Evolutionary conservation across 805 yeast genomes (phyloP).

Genomic region (Millerozyma acaciae): DNA sequence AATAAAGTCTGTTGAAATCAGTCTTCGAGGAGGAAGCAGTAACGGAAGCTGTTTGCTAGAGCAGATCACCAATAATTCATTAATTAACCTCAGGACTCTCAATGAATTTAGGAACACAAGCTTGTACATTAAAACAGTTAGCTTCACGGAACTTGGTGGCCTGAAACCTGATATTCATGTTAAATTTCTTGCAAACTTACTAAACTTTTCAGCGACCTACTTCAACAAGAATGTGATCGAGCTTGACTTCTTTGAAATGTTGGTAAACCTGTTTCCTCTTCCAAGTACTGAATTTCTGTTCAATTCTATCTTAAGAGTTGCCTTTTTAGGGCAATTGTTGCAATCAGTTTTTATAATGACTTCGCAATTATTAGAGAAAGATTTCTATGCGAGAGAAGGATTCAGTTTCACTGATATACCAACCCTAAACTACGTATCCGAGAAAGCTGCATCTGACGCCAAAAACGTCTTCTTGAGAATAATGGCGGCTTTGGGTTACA

Average conservation of each 20-base stretch:
- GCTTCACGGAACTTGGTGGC: constrained; percentile 31
- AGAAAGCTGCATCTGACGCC: constrained; percentile 16
- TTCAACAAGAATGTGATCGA: constrained; percentile 34
- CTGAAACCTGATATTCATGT: constrained; percentile 28
- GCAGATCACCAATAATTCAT: constrained; percentile 58
- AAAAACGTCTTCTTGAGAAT: constrained; percentile 21
- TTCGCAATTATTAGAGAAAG: constrained; percentile 23
- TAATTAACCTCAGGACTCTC: constrained; percentile 54
- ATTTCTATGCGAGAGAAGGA: constrained; percentile 19
- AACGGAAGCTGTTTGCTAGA: constrained; percentile 44
- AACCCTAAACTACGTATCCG: constrained; percentile 18
- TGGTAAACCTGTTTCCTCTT: constrained; percentile 48
- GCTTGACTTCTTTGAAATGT: constrained; percentile 49
- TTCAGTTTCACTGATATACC: constrained; percentile 38
- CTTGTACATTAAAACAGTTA: constrained; percentile 28
- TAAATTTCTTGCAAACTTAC: constrained; percentile 30
- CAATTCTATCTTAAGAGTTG: constrained; percentile 45
- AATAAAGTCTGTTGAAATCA: constrained; percentile 61
- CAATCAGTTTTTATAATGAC: constrained; percentile 35
- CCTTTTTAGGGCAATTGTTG: constrained; percentile 50
- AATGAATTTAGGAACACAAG: constrained; percentile 37
- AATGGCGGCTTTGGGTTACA: constrained; percentile 5
- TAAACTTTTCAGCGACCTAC: constrained; percentile 27
- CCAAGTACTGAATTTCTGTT: constrained; percentile 43
- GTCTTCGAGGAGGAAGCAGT: constrained; percentile 50